phyloP scores from a whole-genome alignment of 257 asterid species.

The Capsicum baccatum region DNA sequence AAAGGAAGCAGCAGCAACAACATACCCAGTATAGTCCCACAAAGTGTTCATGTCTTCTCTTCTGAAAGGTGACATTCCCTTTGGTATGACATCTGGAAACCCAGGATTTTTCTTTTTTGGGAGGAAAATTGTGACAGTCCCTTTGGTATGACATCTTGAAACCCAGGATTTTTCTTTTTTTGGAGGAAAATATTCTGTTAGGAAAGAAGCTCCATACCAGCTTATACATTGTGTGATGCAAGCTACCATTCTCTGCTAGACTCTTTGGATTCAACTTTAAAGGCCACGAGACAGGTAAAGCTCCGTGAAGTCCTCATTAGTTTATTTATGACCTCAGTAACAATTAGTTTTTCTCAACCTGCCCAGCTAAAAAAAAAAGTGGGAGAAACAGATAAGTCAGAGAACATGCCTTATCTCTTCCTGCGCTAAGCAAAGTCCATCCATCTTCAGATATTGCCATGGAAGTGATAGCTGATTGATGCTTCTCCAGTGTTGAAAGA shows the following conservation, averaged over 20 bases:
- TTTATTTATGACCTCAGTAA: constrained; percentile 10
- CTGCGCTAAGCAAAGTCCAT: constrained; percentile 83
- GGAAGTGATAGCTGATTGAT: constrained; percentile 90
- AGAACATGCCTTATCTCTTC: constrained; percentile 85
- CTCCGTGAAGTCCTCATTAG: not conserved
- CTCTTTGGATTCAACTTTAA: not conserved
- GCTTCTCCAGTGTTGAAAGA: constrained; percentile 72
- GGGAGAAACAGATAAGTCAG: not conserved
- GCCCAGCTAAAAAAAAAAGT: not conserved
- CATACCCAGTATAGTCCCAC: too few relatives aligned
- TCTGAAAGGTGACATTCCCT: not conserved
- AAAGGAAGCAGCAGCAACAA: not conserved
- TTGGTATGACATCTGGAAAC: not conserved
- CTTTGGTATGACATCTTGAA: not conserved
- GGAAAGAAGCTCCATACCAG: not conserved
- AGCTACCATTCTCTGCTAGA: not conserved
- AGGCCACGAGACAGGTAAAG: not conserved
- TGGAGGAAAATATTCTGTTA: not conserved
- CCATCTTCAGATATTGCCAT: constrained; percentile 89
- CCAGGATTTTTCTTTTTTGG: not conserved
- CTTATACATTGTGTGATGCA: not conserved
- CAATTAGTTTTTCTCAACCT: not conserved
- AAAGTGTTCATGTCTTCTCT: not conserved
- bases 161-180: not conserved
- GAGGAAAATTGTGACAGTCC: not conserved